Conservation (phyloP, 1,284 basidiomycete genomes). For the Ustilago tritici region DNA sequence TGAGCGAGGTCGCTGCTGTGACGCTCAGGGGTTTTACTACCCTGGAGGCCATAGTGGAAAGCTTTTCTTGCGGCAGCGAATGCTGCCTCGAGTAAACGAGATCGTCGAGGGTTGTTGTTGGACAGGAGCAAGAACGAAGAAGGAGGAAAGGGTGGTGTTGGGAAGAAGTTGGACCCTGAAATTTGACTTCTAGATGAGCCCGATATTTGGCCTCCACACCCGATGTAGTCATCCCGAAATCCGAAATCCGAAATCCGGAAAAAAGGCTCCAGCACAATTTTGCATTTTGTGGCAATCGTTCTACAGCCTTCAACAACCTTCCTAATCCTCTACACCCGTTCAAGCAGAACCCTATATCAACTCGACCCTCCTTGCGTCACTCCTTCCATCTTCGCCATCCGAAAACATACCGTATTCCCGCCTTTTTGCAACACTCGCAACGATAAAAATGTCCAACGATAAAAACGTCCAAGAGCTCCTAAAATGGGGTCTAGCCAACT, state of each 20-base stretch:
- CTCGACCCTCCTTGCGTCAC: neutral
- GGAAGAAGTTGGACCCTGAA: conserved; percentile 33
- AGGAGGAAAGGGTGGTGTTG: neutral
- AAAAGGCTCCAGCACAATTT: neutral
- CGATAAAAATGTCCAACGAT: conserved; percentile 49
- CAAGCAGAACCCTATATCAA: neutral
- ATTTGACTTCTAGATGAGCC: conserved; percentile 1
- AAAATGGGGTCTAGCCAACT: conserved; percentile 61
- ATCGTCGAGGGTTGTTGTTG: too few relatives aligned
- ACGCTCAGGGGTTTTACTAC: neutral
- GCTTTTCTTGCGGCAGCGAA: too few relatives aligned
- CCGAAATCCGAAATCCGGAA: conserved; percentile 8
- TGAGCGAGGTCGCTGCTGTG: conserved; percentile 3
- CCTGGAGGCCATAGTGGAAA: neutral
- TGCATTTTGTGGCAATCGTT: conserved; percentile 19
- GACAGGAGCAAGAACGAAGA: neutral
- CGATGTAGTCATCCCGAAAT: conserved; percentile 12
- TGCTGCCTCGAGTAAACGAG: too few relatives aligned
- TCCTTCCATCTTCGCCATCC: neutral
- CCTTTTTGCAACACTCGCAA: neutral
- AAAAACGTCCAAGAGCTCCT: conserved; percentile 64
- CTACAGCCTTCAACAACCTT: conserved; percentile 31
- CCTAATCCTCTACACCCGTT: neutral
- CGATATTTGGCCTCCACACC: conserved; percentile 36
- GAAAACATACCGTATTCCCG: neutral